Percentiles rank a stretch among this genome's conserved stretches.
These are phyloP conservation scores for Boletus fagicola DNA, from an alignment of 768 basidiomycete genomes.

Conservation along the genomic window DNA sequence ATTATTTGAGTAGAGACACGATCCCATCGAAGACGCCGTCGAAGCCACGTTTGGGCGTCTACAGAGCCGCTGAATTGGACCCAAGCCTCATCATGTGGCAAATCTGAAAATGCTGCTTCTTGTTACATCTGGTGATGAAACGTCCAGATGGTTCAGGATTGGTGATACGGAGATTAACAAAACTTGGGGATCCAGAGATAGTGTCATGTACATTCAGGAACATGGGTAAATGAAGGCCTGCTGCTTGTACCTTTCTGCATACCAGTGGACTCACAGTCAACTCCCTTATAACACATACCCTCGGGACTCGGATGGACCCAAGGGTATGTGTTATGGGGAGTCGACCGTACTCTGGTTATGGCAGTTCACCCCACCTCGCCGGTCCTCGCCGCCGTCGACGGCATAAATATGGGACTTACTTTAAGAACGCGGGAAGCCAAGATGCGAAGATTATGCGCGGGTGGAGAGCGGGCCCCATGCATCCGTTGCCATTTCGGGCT, in stretches of 20 bases:
- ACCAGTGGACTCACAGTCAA: background rate
- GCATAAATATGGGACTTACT: background rate
- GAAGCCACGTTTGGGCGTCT: background rate
- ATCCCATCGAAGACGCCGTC: background rate
- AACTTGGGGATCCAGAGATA: background rate
- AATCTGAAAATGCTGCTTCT: background rate
- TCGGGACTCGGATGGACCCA: no score
- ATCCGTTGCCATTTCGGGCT: background rate
- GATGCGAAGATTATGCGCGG: background rate
- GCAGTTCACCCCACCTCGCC: background rate
- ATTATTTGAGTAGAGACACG: background rate
- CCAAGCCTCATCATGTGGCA: background rate
- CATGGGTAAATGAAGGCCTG: background rate
- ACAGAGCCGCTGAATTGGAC: background rate
- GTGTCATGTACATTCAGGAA: background rate
- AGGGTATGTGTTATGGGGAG: no score
- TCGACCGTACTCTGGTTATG: background rate
- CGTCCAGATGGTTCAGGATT: background rate
- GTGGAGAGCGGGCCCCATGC: background rate
- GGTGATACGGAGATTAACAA: slow-evolving; percentile 5
- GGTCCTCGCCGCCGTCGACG: background rate
- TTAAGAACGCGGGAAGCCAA: background rate
- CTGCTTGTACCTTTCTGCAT: background rate
- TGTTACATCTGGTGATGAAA: background rate
- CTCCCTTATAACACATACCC: no score